These are phyloP conservation scores for Penicillium sp. DNA, from an alignment of 2,329 filamentous ascomycete species.

Conservation along the genomic window DNA sequence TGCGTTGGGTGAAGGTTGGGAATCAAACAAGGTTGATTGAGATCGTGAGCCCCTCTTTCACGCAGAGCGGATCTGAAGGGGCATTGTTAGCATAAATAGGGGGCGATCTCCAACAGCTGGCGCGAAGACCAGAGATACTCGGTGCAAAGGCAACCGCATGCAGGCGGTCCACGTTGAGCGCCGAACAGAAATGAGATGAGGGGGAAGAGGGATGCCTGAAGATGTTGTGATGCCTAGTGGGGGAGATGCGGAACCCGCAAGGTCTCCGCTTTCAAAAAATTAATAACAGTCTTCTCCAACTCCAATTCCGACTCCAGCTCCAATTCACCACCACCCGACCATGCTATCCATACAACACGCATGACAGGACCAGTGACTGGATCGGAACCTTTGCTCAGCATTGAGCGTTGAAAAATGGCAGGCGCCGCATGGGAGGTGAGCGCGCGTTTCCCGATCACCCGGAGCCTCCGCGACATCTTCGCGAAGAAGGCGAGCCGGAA, in stretches of 20 bases:
- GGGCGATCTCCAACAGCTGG: constrained; percentile 17
- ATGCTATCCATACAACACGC: background rate
- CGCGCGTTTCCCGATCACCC: constrained; percentile 24
- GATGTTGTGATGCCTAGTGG: constrained; percentile 7
- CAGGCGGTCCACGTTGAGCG: constrained; percentile 14
- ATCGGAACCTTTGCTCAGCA: background rate
- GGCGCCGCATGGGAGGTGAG: constrained; percentile 15
- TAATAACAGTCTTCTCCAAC: constrained; percentile 1
- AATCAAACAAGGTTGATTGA: background rate
- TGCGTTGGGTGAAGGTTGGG: background rate
- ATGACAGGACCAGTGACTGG: background rate
- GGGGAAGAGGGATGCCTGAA: background rate
- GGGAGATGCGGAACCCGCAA: constrained; percentile 15
- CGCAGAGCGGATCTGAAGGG: constrained; percentile 8
- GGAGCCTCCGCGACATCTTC: constrained; percentile 1
- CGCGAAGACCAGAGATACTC: constrained; percentile 14
- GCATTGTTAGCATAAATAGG: constrained; percentile 15
- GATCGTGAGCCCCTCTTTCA: constrained; percentile 15
- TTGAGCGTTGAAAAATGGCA: background rate
- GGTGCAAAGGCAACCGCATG: constrained; percentile 22
- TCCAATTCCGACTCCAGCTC: background rate
- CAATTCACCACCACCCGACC: background rate
- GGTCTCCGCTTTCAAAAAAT: constrained; percentile 6
- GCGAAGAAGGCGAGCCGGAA: constrained; percentile 2
- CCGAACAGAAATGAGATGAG: background rate